These are phyloP conservation scores for Chaetothyriales sp. DNA, from an alignment of 2,329 filamentous ascomycete genomes.

Conservation along the genomic window DNA sequence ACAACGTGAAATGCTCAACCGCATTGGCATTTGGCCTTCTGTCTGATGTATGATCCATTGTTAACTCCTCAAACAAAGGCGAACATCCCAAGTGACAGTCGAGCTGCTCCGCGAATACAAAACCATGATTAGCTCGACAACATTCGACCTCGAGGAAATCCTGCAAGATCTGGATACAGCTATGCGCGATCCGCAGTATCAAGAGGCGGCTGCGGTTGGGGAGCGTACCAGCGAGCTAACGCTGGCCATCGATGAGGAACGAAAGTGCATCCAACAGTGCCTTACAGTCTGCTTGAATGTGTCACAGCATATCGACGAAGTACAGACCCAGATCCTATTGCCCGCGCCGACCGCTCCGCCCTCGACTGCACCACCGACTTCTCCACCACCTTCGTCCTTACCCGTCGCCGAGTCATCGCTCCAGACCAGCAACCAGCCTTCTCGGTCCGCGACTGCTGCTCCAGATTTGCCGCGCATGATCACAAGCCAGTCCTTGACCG, in stretches of 20 bases:
- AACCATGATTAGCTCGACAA: slow-evolving; percentile 22
- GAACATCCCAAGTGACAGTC: slow-evolving; percentile 2
- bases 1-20: too few relatives aligned
- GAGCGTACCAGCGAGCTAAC: slow-evolving; percentile 1
- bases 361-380: too few relatives aligned
- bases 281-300: slow-evolving; percentile 23
- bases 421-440: not conserved
- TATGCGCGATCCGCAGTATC: slow-evolving; percentile 16
- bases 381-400: too few relatives aligned
- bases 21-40: not conserved
- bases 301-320: slow-evolving; percentile 20
- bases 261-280: slow-evolving; percentile 23
- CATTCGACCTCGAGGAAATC: slow-evolving; percentile 23
- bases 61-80: not conserved
- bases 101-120: slow-evolving; percentile 21
- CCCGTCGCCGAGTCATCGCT: not conserved
- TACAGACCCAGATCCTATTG: slow-evolving; percentile 7
- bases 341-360: not conserved
- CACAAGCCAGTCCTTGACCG: slow-evolving; percentile 8
- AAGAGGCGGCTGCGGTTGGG: not conserved
- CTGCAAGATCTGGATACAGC: slow-evolving; percentile 21
- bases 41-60: not conserved
- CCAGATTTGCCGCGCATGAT: slow-evolving; percentile 1
- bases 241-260: slow-evolving; percentile 21
- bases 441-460: not conserved